Conservation (phyloP, 306 rosid genomes). For the Glycine tomentella region DNA sequence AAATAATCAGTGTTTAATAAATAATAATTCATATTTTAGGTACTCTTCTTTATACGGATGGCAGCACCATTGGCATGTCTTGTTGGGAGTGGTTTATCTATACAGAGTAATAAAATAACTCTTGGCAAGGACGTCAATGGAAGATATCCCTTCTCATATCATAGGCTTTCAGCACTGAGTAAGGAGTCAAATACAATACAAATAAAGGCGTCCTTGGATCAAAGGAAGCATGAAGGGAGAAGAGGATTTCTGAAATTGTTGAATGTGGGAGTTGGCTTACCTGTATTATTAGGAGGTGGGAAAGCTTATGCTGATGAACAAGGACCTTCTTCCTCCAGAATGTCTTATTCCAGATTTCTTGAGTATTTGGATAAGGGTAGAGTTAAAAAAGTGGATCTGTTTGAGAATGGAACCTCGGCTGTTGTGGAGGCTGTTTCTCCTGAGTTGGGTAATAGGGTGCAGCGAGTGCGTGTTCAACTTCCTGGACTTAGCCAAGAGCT, state of each 20-base stretch:
- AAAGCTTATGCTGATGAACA: constrained; percentile 89
- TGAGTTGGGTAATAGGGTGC: constrained; percentile 88
- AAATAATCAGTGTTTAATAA: background rate
- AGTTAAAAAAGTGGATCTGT: constrained; percentile 91
- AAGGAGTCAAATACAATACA: constrained; percentile 52
- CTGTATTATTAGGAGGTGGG: constrained; percentile 70
- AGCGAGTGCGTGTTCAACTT: constrained; percentile 93
- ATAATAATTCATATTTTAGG: constrained; percentile 3
- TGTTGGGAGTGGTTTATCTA: constrained; percentile 72
- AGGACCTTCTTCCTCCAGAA: constrained; percentile 89
- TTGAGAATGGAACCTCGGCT: constrained; percentile 91
- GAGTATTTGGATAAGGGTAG: constrained; percentile 93
- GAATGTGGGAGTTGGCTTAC: constrained; percentile 71
- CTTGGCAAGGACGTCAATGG: constrained; percentile 61
- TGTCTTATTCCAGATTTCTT: constrained; percentile 97
- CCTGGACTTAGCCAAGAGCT: constrained; percentile 98
- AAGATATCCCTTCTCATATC: constrained; percentile 55
- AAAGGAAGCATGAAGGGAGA: constrained; percentile 71
- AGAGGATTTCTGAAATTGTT: constrained; percentile 82
- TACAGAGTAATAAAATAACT: constrained; percentile 53
- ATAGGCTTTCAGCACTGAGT: constrained; percentile 52
- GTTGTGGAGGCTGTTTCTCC: constrained; percentile 94
- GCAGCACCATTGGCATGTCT: constrained; percentile 85
- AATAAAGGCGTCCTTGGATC: constrained; percentile 68
- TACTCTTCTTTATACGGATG: constrained; percentile 52